phyloP scores from a whole-genome alignment of 2,329 filamentous ascomycete species.

The Hymenotorrendiella dingleyae region DNA sequence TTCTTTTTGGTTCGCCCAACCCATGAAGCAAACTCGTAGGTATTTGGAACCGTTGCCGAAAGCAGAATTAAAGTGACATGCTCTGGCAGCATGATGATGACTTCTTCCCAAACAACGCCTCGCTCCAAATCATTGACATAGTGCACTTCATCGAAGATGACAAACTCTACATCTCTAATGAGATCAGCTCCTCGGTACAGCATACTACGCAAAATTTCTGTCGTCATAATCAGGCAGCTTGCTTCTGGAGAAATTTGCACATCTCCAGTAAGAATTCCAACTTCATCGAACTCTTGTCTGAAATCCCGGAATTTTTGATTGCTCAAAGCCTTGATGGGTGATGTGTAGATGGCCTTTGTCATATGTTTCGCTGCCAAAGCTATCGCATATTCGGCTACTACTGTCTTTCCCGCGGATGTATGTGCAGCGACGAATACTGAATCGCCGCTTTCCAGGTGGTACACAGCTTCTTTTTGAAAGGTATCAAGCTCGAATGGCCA shows the following conservation, averaged over 20 bases:
- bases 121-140: conserved; percentile 96
- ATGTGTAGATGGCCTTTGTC: conserved; percentile 99
- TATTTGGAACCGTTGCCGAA: conserved; percentile 95
- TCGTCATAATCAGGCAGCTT: conserved; percentile 98
- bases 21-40: conserved; percentile 96
- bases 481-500: conserved; percentile 98
- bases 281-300: conserved; percentile 82
- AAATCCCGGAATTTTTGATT: conserved; percentile 99
- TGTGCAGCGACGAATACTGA: conserved; percentile 98
- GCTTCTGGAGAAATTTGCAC: conserved; percentile 97
- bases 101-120: conserved; percentile 98
- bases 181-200: conserved; percentile 92
- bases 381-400: conserved; percentile 97
- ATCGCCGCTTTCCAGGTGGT: conserved; percentile 92
- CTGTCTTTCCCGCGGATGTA: conserved; percentile 95
- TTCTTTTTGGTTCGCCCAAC: conserved; percentile 97
- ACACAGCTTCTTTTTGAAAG: conserved; percentile 97
- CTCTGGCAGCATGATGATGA: conserved; percentile 98
- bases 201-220: conserved; percentile 97
- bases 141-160: conserved; percentile 98
- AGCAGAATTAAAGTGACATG: conserved; percentile 93
- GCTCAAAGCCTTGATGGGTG: conserved; percentile 94
- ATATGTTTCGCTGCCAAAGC: conserved; percentile 95
- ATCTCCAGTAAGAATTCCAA: conserved; percentile 93
- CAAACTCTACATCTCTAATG: conserved; percentile 95